A percentile compares a stretch with the other conserved stretches of the same genome.
Conservation (phyloP, 352 stramenopile species). For the Phytophthora tentaculata region DNA sequence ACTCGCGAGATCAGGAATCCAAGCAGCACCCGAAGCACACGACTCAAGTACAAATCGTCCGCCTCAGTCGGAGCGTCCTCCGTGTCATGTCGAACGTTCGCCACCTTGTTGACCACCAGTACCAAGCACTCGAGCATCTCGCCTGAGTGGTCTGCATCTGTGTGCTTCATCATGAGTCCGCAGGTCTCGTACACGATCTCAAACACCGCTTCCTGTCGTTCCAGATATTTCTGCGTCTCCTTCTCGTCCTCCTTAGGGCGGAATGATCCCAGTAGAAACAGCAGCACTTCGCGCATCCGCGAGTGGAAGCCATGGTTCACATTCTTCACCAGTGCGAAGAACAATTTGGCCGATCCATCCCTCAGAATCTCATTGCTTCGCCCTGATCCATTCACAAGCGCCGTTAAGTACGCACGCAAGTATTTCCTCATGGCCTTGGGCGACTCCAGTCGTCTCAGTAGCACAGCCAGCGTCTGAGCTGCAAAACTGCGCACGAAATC, state of each 20-base stretch:
- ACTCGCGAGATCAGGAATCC: constrained; percentile 64
- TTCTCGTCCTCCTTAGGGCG: constrained; percentile 43
- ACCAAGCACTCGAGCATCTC: constrained; percentile 77
- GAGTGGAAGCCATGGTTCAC: constrained; percentile 89
- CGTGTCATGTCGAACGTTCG: constrained; percentile 32
- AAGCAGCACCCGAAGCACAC: constrained; percentile 64
- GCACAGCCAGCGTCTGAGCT: constrained; percentile 84
- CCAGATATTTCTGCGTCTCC: constrained; percentile 19
- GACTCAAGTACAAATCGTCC: constrained; percentile 72
- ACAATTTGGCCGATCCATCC: constrained; percentile 87
- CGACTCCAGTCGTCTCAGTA: constrained; percentile 82
- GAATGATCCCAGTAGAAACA: constrained; percentile 78
- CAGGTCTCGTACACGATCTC: constrained; percentile 76
- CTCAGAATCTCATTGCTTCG: constrained; percentile 70
- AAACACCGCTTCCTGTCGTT: constrained; percentile 51
- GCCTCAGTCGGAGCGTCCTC: constrained; percentile 32
- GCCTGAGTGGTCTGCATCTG: constrained; percentile 60
- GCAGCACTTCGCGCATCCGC: constrained; percentile 79
- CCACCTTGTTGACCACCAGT: constrained; percentile 64
- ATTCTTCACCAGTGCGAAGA: constrained; percentile 85
- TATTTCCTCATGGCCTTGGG: constrained; percentile 84
- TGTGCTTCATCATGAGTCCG: constrained; percentile 81
- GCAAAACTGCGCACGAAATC: constrained; percentile 92
- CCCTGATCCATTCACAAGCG: constrained; percentile 69
- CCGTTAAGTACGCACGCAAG: constrained; percentile 76